Evolutionary conservation across 148 eudicot species (phyloP).

Genomic region (Rhododendron vialii): DNA sequence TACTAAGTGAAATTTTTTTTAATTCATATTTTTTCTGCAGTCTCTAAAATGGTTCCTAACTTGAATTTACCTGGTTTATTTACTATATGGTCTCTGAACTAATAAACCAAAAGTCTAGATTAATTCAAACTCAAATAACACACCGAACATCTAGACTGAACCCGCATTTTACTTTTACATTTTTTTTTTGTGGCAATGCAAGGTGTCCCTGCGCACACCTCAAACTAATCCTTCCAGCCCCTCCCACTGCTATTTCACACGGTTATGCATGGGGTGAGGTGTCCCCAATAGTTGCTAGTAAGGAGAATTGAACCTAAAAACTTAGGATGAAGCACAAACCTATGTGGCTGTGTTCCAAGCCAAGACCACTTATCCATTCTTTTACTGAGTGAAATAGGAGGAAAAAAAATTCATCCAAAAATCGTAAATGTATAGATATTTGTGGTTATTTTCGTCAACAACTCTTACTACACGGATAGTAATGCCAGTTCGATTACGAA

Average conservation of each 20-base stretch:
- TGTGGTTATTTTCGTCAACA: too few species aligned
- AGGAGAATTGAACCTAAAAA: too few species aligned
- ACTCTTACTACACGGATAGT: neutral
- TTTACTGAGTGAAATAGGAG: neutral
- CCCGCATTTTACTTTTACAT: neutral
- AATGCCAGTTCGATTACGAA: neutral
- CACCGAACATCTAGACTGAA: neutral
- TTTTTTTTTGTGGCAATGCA: too few species aligned
- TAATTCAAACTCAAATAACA: too few species aligned
- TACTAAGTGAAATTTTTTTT: neutral
- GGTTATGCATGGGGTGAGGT: too few species aligned
- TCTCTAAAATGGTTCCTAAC: neutral
- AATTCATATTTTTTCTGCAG: neutral
- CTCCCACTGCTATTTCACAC: too few species aligned
- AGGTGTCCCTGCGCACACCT: too few species aligned
- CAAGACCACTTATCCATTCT: too few species aligned
- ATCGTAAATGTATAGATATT: neutral
- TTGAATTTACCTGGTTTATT: neutral
- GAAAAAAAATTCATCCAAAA: neutral
- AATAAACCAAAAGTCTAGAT: neutral
- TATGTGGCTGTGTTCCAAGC: too few species aligned
- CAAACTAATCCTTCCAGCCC: too few species aligned
- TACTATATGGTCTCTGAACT: neutral
- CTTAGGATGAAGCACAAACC: too few species aligned
- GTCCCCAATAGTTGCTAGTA: too few species aligned